These are phyloP conservation scores for Annulohypoxylon nitens DNA, from an alignment of 495 filamentous ascomycete genomes.

Conservation along the genomic window DNA sequence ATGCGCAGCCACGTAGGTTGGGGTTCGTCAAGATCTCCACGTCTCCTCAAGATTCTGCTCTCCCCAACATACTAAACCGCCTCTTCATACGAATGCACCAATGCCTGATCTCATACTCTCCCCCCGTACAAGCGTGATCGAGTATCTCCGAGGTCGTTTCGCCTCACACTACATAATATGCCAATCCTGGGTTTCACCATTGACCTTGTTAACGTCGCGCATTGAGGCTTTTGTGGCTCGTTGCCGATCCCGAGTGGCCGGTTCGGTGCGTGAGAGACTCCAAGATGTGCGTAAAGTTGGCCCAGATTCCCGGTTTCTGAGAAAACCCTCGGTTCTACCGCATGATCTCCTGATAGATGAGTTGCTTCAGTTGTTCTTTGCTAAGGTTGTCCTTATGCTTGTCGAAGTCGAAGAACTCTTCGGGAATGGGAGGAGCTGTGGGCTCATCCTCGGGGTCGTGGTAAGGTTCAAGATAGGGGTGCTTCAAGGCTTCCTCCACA, in stretches of 20 bases:
- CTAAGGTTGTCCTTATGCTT: constrained; percentile 99
- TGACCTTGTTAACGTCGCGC: constrained; percentile 1
- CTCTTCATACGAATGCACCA: not conserved
- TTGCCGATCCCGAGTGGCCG: not conserved
- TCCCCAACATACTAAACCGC: not conserved
- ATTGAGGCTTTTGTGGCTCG: not conserved
- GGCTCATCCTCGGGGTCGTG: constrained; percentile 99
- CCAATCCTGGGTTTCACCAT: not conserved
- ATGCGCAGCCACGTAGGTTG: constrained; percentile 3
- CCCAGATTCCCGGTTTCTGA: not conserved
- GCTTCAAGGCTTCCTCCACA: constrained; percentile 95
- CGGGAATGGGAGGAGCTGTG: constrained; percentile 93
- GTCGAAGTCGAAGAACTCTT: constrained; percentile 99
- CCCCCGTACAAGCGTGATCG: not conserved
- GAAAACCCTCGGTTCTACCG: constrained; percentile 68
- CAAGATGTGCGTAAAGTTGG: constrained; percentile 13
- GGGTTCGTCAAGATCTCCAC: constrained; percentile 11
- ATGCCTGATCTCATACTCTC: constrained; percentile 2
- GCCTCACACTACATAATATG: constrained; percentile 20
- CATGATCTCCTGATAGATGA: constrained; percentile 99
- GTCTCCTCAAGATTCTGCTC: constrained; percentile 10
- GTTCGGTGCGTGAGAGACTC: constrained; percentile 6
- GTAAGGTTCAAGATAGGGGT: constrained; percentile 98
- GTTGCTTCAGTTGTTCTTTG: constrained; percentile 97
- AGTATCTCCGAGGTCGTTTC: constrained; percentile 8